Evolutionary conservation across 2,329 filamentous ascomycete species (phyloP), one percentile per base, ranked within the genome.

Genomic region (Aureobasidium musti): DNA sequence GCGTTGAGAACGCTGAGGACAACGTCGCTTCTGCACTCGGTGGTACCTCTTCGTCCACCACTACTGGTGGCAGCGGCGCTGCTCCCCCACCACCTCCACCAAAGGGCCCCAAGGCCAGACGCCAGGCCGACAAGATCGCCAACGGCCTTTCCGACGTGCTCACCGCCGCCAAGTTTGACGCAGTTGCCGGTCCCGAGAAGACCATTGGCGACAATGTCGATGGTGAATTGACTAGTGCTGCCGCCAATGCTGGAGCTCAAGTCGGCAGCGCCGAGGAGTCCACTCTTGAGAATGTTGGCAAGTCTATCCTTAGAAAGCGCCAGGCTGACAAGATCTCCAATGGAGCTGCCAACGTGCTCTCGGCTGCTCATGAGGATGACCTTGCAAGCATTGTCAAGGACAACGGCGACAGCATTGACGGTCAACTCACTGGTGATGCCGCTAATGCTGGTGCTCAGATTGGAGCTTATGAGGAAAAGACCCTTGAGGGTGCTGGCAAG

Each of bases 321-420:
- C 70, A 72, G 49, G 56, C 67, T 5, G 69, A 72, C 61, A 71
- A 72, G 72, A 75, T 73, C 47, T 59, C 69, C 57, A 70, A 70
- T 28, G 70, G 70, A 14, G 41, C 56, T 2, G 66, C 68, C 21
- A 63, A 66, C 13, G 52, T 72, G 5, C 43, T 66, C n/a, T n/a
- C n/a, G 30, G 50, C 65, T 13, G 70, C 71, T 11, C n/a, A n/a
- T n/a, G n/a, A n/a, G n/a, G n/a, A 39, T 17, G 19, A 39, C 13
- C 37, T 63, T 28, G 47, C 59, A 11, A 37, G 49, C 11, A 30
- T 59, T 2, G 26, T 54, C 14, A 69, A 67, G 5, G n/a, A n/a
- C n/a, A 57, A 30, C 2, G 52, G 64, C 10, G 70, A 70, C 19
- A 59, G 14, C 21, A 19, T 71, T 17, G 71, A 72, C 49, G 71